Base-by-base conservation (phyloP, 305 asterid species). In the Fraxinus nigra region DNA sequence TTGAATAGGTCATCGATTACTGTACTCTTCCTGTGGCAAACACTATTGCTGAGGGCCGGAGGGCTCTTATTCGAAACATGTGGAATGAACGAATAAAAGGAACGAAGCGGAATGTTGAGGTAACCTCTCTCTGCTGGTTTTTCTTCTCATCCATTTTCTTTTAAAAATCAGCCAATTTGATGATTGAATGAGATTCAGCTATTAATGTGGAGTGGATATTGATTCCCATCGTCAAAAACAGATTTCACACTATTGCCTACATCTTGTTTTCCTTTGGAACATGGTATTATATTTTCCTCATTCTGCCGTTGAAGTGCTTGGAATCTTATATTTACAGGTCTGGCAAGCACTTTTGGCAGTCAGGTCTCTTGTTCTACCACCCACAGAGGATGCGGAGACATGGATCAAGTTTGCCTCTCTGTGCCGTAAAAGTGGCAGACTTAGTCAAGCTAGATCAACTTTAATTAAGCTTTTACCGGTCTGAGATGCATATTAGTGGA, bases 1-100 rank as follows among this genome's bases (percentile, higher is more conserved):
- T 70, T 56, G 43, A 81, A 84, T 85, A 97, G 99, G 98, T 97
- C 28, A 91, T 97, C 74, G 98, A 97, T 82, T 95, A 97, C 85
- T 90, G 98, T 87, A 94, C 97, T 72, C 97, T 97, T 88, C 98
- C 98, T 48, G 89, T 86, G 85, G 97, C 89, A 78, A 93, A 88
- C 87, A 82, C 95, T 84, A 96, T 92, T 88, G 91, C 98, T 78
- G 98, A 97, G 88, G 98, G 95, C 56, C 90, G 97, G 72, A 88
- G 94, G 91, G 85, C 88, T 76, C 98, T 95, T 70, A 91, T 95
- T 84, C 98, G 98, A 81, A 92, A 91, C 83, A 97, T 97, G 99
- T 97, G 99, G 99, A 93, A 87, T 82, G 98, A 97, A 75, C 98
- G 99, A 76, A 97, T 97, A 87, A 92, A 92, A 90, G 99, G 99